Evolutionary conservation across 164 flowering plant genomes (phyloP), one percentile per base, ranked within the genome.

Genomic region (Annona squamosa): DNA sequence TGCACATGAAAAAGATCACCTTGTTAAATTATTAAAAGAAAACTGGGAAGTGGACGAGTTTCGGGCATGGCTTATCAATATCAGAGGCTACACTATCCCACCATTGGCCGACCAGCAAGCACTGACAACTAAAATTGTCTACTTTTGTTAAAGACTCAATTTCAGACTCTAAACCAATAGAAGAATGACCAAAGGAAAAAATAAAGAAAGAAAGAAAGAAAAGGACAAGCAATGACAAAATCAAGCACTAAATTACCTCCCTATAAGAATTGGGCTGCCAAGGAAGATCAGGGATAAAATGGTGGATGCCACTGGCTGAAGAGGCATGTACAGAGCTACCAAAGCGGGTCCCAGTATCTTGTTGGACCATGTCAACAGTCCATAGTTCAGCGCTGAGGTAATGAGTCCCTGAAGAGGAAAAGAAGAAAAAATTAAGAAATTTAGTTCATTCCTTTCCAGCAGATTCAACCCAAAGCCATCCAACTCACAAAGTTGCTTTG

Each of bases 241-340:
- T 17, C 19, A 2, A 63, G n/a, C 6, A 44, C 75, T 75, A 63
- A 65, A 65, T 42, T 46, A 95, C 99, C 99, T 96, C 85, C 99
- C 97, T 73, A 96, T 80, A 81, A 86, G 93, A 72, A 96, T 86
- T 18, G 95, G 83, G 81, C 97, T 93, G 73, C 99, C 97, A 71
- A 96, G 92, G 82, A 96, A 93, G 76, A 93, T 76, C 81, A 81
- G 86, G 46, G 98, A 96, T 68, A 96, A 80, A 19, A 93, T 80
- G 69, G 99, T 91, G 72, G 98, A 93, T 46, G 91, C 86, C 18
- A 89, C 90, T 74, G 98, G 99, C 78, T 96, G 99, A 74, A 96
- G 93, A 4, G 99, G 99, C 75, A 84, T 89, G 73, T 96, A 93
- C 4, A 96, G 87, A 44, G 98, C 93, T 62, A 96, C 98, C 81